Evolutionary conservation across 176 grass and related monocot genomes (phyloP).

Genomic region (Musa acuminata): DNA sequence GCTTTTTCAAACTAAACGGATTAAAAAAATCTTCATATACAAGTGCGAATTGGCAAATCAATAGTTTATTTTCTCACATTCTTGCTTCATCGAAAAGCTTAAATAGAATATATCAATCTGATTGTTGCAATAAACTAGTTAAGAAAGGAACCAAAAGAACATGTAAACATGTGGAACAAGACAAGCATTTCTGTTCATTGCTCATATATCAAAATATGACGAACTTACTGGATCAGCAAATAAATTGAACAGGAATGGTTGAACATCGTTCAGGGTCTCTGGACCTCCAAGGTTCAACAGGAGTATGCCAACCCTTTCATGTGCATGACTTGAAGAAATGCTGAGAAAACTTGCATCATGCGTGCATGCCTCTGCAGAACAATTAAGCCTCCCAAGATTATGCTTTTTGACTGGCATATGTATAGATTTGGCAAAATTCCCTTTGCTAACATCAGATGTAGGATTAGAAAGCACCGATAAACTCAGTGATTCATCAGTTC

Average conservation of each 20-base stretch:
- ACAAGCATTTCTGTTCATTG: not conserved
- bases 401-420: constrained; percentile 6
- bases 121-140: not conserved
- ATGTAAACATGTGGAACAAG: constrained; percentile 4
- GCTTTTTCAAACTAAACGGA: too few species aligned
- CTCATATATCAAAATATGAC: not conserved
- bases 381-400: constrained; percentile 23
- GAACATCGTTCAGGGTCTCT: constrained; percentile 81
- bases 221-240: constrained; percentile 79
- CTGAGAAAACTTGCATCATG: constrained; percentile 24
- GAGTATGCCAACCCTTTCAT: constrained; percentile 79
- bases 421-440: not conserved
- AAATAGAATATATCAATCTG: not conserved
- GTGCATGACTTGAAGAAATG: constrained; percentile 15
- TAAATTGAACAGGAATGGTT: constrained; percentile 92
- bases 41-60: not conserved
- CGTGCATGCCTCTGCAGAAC: constrained; percentile 26
- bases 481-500: not conserved
- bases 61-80: not conserved
- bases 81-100: not conserved
- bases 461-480: not conserved
- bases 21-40: not conserved
- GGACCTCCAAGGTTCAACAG: constrained; percentile 93
- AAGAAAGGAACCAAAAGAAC: not conserved
- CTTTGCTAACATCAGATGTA: not conserved